phyloP scores from a whole-genome alignment of 768 basidiomycete species.

The Boletellus sp. region DNA sequence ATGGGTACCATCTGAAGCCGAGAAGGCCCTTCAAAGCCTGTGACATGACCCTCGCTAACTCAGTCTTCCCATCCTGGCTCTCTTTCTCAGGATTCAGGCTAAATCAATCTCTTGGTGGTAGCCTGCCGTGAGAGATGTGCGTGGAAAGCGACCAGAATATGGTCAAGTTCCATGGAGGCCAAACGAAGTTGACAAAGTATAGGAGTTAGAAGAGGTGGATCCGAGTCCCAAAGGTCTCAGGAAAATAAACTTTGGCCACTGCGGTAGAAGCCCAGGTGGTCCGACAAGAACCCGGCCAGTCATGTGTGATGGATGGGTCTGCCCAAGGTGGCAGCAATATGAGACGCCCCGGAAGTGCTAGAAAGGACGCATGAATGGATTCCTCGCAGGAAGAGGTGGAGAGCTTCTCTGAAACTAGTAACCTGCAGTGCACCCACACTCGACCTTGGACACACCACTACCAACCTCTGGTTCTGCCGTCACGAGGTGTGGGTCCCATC shows the following conservation, averaged over 20 bases:
- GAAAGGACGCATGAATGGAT: conserved; percentile 29
- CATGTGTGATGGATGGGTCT: conserved; percentile 44
- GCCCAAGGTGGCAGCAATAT: conserved; percentile 55
- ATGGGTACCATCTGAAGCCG: conserved; percentile 47
- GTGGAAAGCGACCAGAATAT: conserved; percentile 54
- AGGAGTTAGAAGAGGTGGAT: conserved; percentile 45
- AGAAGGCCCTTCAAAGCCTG: conserved; percentile 51
- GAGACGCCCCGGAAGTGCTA: conserved; percentile 44
- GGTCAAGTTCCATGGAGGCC: conserved; percentile 31
- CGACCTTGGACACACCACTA: conserved; percentile 35
- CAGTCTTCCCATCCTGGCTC: conserved; percentile 44
- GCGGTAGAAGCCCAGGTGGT: conserved; percentile 14
- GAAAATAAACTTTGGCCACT: conserved; percentile 32
- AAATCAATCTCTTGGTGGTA: conserved; percentile 58
- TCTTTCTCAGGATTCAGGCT: conserved; percentile 41
- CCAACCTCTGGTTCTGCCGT: conserved; percentile 27
- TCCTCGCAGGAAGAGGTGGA: conserved; percentile 32
- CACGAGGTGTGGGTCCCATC: conserved; percentile 31
- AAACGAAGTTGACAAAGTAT: conserved; percentile 57
- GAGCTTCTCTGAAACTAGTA: conserved; percentile 49
- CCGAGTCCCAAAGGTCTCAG: conserved; percentile 46
- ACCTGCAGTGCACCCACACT: conserved; percentile 46
- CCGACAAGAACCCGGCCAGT: conserved; percentile 37
- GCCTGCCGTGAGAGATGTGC: conserved; percentile 57
- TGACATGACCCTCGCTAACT: conserved; percentile 41